These are phyloP conservation scores for Hordeum pubiflorum DNA, from an alignment of 202 grass and related monocot species.

Conservation along the genomic window DNA sequence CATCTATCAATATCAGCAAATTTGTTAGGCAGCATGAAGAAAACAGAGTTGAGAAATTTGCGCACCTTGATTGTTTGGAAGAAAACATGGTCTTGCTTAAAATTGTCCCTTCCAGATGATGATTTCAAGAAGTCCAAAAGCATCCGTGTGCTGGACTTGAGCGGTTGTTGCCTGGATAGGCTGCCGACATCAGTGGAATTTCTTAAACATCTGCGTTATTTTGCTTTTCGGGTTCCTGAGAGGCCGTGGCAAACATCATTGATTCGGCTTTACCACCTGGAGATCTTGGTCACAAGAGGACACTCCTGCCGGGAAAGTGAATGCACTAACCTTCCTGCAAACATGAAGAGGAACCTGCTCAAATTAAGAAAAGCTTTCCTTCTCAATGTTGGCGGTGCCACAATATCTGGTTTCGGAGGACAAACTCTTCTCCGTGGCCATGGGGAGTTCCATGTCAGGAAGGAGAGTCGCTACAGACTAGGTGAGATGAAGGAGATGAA, in stretches of 20 bases:
- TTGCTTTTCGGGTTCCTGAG: slow-evolving; percentile 4
- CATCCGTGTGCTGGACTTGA: neutral
- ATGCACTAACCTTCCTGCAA: neutral
- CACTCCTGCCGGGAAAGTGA: slow-evolving; percentile 5
- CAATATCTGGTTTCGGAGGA: neutral
- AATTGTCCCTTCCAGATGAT: slow-evolving; percentile 6
- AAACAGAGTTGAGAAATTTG: neutral
- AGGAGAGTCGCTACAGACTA: slow-evolving; percentile 1
- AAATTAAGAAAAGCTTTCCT: slow-evolving; percentile 13
- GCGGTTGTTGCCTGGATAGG: neutral
- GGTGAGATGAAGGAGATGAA: neutral
- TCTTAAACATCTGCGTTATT: slow-evolving; percentile 3
- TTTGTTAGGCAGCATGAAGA: neutral
- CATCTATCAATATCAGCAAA: neutral
- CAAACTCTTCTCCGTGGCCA: neutral
- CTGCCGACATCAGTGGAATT: neutral
- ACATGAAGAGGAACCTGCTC: neutral
- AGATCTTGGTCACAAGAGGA: neutral
- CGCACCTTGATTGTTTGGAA: neutral
- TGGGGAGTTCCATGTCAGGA: neutral
- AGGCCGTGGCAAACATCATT: neutral
- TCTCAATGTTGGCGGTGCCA: neutral
- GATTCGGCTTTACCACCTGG: neutral
- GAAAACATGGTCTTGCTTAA: neutral
- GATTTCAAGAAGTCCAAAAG: slow-evolving; percentile 1